phyloP scores from a whole-genome alignment of 1,139 yeast species.

The Pichia sp. region DNA sequence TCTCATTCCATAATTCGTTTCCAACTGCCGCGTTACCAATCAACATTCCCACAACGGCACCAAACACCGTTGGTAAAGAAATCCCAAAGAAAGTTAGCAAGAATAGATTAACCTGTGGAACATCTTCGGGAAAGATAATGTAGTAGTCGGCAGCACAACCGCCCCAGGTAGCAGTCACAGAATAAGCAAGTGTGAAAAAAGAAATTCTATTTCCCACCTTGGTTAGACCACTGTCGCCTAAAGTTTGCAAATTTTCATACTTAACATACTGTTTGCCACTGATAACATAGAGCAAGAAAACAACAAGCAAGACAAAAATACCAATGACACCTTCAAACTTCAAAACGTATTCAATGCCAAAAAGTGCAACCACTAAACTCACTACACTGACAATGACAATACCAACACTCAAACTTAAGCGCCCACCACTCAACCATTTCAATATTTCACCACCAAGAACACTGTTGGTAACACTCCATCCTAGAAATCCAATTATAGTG shows the following conservation, averaged over 20 bases:
- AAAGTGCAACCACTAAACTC: slow-evolving; percentile 63
- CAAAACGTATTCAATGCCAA: slow-evolving; percentile 69
- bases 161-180: slow-evolving; percentile 89
- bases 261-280: slow-evolving; percentile 50
- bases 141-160: slow-evolving; percentile 84
- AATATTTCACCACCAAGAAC: slow-evolving; percentile 85
- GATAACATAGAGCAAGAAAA: slow-evolving; percentile 64
- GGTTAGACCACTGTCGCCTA: slow-evolving; percentile 35
- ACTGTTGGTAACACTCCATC: slow-evolving; percentile 82
- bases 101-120: slow-evolving; percentile 56
- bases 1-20: slow-evolving; percentile 54
- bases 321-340: slow-evolving; percentile 66
- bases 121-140: slow-evolving; percentile 72
- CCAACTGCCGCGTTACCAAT: slow-evolving; percentile 63
- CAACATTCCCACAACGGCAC: slow-evolving; percentile 69
- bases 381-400: slow-evolving; percentile 63
- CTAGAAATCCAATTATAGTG: slow-evolving; percentile 70
- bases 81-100: slow-evolving; percentile 65
- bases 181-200: slow-evolving; percentile 69
- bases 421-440: slow-evolving; percentile 56
- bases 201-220: slow-evolving; percentile 66
- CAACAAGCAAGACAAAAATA: slow-evolving; percentile 65
- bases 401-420: slow-evolving; percentile 67
- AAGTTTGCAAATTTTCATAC: slow-evolving; percentile 36
- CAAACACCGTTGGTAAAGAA: slow-evolving; percentile 69